Evolutionary conservation across 345 rosid genomes (phyloP).

Genomic region (Bruguiera gymnorhiza): DNA sequence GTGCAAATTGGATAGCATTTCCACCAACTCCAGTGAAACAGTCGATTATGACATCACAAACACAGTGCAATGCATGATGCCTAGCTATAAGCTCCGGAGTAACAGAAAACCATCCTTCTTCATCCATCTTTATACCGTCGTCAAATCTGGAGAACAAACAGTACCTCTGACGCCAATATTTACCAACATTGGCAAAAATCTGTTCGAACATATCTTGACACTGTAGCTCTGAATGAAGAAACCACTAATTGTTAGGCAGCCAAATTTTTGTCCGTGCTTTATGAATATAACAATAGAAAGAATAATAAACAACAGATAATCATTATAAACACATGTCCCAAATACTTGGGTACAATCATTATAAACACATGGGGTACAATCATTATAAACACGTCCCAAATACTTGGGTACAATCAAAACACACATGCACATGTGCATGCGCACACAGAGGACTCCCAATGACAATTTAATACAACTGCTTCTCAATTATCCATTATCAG

Average conservation of each 20-base stretch:
- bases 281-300: neutral
- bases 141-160: constrained; percentile 73
- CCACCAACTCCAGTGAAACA: constrained; percentile 96
- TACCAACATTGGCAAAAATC: constrained; percentile 41
- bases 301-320: neutral
- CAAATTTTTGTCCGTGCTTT: neutral
- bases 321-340: neutral
- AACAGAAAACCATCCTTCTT: constrained; percentile 99
- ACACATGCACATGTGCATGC: neutral
- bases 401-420: neutral
- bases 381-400: neutral
- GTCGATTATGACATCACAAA: constrained; percentile 54
- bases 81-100: constrained; percentile 84
- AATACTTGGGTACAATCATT: neutral
- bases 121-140: constrained; percentile 82
- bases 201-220: constrained; percentile 38
- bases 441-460: neutral
- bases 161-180: constrained; percentile 91
- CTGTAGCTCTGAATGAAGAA: constrained; percentile 42
- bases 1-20: constrained; percentile 86
- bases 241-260: constrained; percentile 1
- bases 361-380: neutral
- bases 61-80: constrained; percentile 80
- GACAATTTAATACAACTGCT: neutral
- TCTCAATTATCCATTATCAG: too few relatives aligned